Percentiles rank a stretch among this genome's conserved stretches.
phyloP scores from a whole-genome alignment of 2,329 filamentous ascomycete genomes.

The Colletotrichum chlorophyti region DNA sequence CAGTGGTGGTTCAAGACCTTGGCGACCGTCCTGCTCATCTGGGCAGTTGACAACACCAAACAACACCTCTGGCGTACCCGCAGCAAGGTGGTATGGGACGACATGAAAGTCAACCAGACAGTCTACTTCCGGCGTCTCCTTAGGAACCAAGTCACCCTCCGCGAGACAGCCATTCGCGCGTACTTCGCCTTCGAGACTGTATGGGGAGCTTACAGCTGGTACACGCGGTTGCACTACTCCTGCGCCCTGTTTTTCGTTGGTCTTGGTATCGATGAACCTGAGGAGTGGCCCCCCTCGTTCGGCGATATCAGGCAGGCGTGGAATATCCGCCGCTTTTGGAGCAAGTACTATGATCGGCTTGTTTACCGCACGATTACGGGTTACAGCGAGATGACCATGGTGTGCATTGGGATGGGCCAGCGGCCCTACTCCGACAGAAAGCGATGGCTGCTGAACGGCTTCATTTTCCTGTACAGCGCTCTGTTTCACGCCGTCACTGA shows the following conservation, averaged over 20 bases:
- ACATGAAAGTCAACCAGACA: neutral
- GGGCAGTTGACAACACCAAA: neutral
- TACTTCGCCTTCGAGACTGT: constrained; percentile 11
- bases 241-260: constrained; percentile 16
- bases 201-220: constrained; percentile 25
- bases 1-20: too few species aligned
- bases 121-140: constrained; percentile 16
- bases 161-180: constrained; percentile 6
- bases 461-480: constrained; percentile 23
- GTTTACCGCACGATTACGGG: constrained; percentile 24
- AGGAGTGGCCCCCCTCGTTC: constrained; percentile 32
- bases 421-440: constrained; percentile 3
- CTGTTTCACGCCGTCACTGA: constrained; percentile 17
- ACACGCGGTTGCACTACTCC: constrained; percentile 4
- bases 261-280: constrained; percentile 20
- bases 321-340: constrained; percentile 29
- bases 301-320: constrained; percentile 29
- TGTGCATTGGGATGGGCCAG: neutral
- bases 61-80: neutral
- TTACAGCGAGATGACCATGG: constrained; percentile 12
- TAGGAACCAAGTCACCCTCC: neutral
- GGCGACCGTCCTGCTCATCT: neutral
- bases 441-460: constrained; percentile 27
- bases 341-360: constrained; percentile 30
- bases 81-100: neutral